These are phyloP conservation scores for Cyberlindnera mycetangii DNA, from an alignment of 805 yeast genomes.

Conservation along the genomic window DNA sequence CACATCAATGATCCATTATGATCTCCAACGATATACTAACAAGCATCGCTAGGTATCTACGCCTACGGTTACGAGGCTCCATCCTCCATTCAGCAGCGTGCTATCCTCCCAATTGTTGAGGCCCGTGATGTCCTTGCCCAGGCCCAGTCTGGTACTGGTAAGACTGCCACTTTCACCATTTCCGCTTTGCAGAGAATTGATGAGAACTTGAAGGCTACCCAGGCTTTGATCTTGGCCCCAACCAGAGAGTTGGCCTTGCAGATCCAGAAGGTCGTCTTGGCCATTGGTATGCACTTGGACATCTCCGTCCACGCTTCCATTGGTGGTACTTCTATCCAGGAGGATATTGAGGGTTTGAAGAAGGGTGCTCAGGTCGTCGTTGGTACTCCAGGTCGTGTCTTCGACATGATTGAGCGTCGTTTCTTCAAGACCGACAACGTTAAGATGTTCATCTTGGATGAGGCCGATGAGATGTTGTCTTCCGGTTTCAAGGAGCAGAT, in stretches of 20 bases:
- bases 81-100: slow-evolving; percentile 97
- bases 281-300: slow-evolving; percentile 87
- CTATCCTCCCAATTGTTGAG: slow-evolving; percentile 90
- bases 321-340: slow-evolving; percentile 91
- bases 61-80: slow-evolving; percentile 96
- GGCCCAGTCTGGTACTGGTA: slow-evolving; percentile 99
- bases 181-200: slow-evolving; percentile 76
- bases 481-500: slow-evolving; percentile 95
- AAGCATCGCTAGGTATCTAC: slow-evolving; percentile 58
- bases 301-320: slow-evolving; percentile 93
- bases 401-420: slow-evolving; percentile 92
- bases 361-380: slow-evolving; percentile 91
- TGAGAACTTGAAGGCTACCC: slow-evolving; percentile 67
- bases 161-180: slow-evolving; percentile 96
- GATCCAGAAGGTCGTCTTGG: slow-evolving; percentile 89
- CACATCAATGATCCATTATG: background rate
- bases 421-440: slow-evolving; percentile 76
- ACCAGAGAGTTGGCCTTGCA: slow-evolving; percentile 97
- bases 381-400: slow-evolving; percentile 98
- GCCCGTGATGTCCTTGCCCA: slow-evolving; percentile 97
- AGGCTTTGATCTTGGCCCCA: slow-evolving; percentile 93
- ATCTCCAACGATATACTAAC: slow-evolving; percentile 12
- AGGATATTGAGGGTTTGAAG: slow-evolving; percentile 80
- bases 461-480: slow-evolving; percentile 95
- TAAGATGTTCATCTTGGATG: slow-evolving; percentile 94